Base-by-base conservation (phyloP, 306 rosid genomes). In the Dalbergia cochinchinensis region DNA sequence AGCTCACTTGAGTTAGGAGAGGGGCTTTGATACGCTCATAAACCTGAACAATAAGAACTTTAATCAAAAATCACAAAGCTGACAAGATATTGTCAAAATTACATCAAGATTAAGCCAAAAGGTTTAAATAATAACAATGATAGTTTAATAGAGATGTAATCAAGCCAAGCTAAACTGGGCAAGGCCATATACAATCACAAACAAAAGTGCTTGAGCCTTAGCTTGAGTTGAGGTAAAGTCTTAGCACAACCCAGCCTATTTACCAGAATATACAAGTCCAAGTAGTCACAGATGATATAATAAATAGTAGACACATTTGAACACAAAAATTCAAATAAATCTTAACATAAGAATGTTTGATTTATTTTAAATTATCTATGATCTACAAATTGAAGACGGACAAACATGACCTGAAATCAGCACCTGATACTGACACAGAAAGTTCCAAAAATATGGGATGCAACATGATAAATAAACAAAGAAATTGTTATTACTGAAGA, bases 21-120 rank as follows among this genome's bases (percentile, higher is more conserved):
- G 99, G 99, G 53, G 99, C 99, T 86, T 96, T 96, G 74, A 96
- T 96, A 11, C 99, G 97, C 86, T 96, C 99, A 81, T 93, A 96
- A 35, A 96, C 99, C 99, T 96, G 65, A 69, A 60, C 83, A 82
- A 69, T 14, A 84, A 78, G 18, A 80, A 16, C 26, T 85, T 66
- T 64, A 22, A 83, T 78, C 51, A 85, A 53, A 82, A 72, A 65
- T 55, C 64, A 79, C 19, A 14, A 47, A 44, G 69, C 35, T 61
- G 35, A 57, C 63, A 50, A 26, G 80, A 74, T 47, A 48, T 44
- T 48, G 44, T 31, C 74, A 71, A 48, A 61, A 64, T 65, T 71
- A 71, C 62, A 68, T 59, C 13, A 59, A 12, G 83, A 72, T 48
- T 65, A 85, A 65, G 61, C 16, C 41, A 63, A 77, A 57, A 35